Evolutionary conservation across 208 protist genomes (phyloP).

Genomic region (Acanthamoeba castellanii): DNA sequence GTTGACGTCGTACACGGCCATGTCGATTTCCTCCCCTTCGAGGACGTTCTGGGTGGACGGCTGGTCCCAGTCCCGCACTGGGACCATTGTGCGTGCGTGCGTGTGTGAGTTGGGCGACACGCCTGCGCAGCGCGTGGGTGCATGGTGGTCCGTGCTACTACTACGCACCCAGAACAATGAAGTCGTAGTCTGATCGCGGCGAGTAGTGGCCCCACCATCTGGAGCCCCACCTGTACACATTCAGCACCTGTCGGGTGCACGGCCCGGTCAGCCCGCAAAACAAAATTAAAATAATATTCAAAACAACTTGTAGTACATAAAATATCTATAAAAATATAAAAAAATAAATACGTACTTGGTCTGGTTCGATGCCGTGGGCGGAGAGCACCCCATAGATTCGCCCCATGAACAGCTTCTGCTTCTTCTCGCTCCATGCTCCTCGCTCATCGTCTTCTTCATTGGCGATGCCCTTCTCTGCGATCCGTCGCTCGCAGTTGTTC

Average conservation of each 20-base stretch:
- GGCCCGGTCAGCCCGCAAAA: neutral
- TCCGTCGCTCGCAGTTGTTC: neutral
- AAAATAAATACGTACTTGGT: neutral
- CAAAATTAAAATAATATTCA: neutral
- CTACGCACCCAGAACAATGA: slow-evolving; percentile 34
- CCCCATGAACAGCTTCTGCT: slow-evolving; percentile 13
- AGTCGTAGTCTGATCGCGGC: slow-evolving; percentile 41
- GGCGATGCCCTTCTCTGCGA: too few relatives aligned
- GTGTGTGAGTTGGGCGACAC: neutral
- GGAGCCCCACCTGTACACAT: slow-evolving; percentile 70
- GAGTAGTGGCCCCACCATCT: slow-evolving; percentile 54
- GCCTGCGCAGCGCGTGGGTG: neutral
- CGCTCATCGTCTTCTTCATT: neutral
- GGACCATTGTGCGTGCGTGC: neutral
- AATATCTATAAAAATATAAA: neutral
- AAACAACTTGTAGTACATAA: neutral
- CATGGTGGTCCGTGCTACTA: too few relatives aligned
- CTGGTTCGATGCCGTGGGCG: neutral
- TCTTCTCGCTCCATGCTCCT: neutral
- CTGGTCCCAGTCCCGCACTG: slow-evolving; percentile 64
- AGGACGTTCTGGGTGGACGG: slow-evolving; percentile 53
- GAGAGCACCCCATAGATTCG: slow-evolving; percentile 6
- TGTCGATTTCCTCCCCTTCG: slow-evolving; percentile 10
- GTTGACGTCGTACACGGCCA: slow-evolving; percentile 64
- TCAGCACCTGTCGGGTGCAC: neutral